Percentiles rank a stretch among this genome's conserved stretches.
phyloP scores from a whole-genome alignment of 768 basidiomycete genomes.

The Panus rudis region DNA sequence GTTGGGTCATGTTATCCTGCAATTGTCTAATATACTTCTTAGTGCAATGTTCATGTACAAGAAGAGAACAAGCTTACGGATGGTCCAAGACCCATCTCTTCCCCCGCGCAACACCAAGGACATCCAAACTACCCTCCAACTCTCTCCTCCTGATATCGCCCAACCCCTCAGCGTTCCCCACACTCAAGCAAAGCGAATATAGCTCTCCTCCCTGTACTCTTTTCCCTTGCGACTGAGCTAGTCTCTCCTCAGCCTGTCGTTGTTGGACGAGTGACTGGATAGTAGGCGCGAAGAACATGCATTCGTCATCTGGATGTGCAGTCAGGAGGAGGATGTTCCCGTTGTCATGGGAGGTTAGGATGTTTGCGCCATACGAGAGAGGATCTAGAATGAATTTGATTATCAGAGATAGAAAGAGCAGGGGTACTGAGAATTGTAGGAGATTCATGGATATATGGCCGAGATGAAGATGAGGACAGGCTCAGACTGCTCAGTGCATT shows the following conservation, averaged over 20 bases:
- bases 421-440: too few relatives aligned
- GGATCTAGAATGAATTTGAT: too few relatives aligned
- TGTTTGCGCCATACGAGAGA: too few relatives aligned
- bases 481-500: too few relatives aligned
- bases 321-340: constrained; percentile 60
- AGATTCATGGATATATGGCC: too few relatives aligned
- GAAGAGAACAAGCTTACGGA: constrained; percentile 43
- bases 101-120: constrained; percentile 53
- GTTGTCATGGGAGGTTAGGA: too few relatives aligned
- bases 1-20: constrained; percentile 63
- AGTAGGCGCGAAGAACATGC: constrained; percentile 90
- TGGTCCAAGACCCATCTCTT: constrained; percentile 60
- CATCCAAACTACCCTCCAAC: constrained; percentile 52
- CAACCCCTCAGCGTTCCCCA: constrained; percentile 73
- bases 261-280: constrained; percentile 36
- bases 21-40: constrained; percentile 41
- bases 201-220: constrained; percentile 25
- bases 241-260: neutral
- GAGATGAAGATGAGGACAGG: too few relatives aligned
- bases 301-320: constrained; percentile 93
- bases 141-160: constrained; percentile 56
- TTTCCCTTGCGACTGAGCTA: neutral
- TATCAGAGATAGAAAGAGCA: too few relatives aligned
- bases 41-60: neutral
- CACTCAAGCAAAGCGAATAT: constrained; percentile 67